Evolutionary conservation across 2,329 filamentous ascomycete species (phyloP), one percentile per base, ranked within the genome.

Genomic region (Cryphonectria japonica): DNA sequence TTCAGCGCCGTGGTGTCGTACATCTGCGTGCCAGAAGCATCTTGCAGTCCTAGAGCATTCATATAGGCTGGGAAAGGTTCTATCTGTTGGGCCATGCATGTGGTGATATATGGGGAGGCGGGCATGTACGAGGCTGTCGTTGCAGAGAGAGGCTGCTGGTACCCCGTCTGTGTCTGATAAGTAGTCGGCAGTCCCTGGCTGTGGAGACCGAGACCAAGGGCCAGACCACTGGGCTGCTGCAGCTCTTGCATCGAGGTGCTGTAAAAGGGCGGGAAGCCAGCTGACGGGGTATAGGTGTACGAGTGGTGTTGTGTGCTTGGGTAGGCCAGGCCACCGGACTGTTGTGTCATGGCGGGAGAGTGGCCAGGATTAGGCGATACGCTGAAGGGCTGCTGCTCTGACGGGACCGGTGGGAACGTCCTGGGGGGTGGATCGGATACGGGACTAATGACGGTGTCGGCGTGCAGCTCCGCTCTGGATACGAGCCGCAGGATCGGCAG

Each of bases 401-500:
- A 73, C 73, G 80, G 80, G 57, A 76, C 78, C 34, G 73, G 76
- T 41, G 78, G 79, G 66, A 80, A 80, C 0, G 75, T 74, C 54
- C 84, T 82, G 13, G 82, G 82, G 9, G 85, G 83, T 1, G 82
- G 84, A 61, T 89, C 88, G 75, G 90, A 89, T 2, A 92, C 84
- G 0, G 90, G 90, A 76, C 89, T 92, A 79, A 92, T 90, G 74
- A 91, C 84, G 32, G 89, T 91, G 75, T 92, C 88, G 9, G 85
- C 84, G 34, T 86, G 83, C 26, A 91, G 81, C 22, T 80, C 78
- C 71, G 75, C 78, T 39, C 75, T 76, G 43, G 84, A 84, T 3
- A 91, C 88, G 2, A 91, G 83, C 22, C 84, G 82, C 69, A 97
- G 84, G 43, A 97, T 88, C 0, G 95, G 94, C 77, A 97, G 87